phyloP scores from a whole-genome alignment of 345 rosid genomes.

The Arabidopsis thaliana region DNA sequence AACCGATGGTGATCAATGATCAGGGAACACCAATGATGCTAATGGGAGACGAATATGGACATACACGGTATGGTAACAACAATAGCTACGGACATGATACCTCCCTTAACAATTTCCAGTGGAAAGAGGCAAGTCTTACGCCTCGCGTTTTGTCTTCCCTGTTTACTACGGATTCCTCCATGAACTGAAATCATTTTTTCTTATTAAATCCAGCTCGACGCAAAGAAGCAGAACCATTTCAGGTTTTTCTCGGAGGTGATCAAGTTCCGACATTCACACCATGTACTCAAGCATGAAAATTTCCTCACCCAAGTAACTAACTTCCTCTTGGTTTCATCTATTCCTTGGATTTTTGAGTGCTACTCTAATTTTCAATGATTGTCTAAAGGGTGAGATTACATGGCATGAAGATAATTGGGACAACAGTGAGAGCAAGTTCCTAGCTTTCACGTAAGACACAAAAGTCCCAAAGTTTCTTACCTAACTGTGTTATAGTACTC shows the following conservation, averaged over 20 bases:
- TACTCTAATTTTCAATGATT: conserved; percentile 21
- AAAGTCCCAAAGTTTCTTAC: conserved; percentile 1
- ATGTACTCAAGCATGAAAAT: conserved; percentile 58
- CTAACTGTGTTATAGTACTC: background rate
- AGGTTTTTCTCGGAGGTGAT: conserved; percentile 84
- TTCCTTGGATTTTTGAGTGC: background rate
- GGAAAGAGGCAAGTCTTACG: conserved; percentile 61
- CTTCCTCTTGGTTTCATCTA: conserved; percentile 13
- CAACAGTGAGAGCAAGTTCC: conserved; percentile 85
- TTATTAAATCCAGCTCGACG: conserved; percentile 55
- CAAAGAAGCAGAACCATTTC: conserved; percentile 60
- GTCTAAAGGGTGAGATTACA: conserved; percentile 74
- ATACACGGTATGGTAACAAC: conserved; percentile 90
- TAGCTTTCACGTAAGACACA: conserved; percentile 82
- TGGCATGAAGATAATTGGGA: conserved; percentile 98
- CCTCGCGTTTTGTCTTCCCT: background rate
- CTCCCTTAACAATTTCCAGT: conserved; percentile 81
- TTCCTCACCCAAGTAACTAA: conserved; percentile 67
- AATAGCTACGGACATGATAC: conserved; percentile 94
- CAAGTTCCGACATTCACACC: conserved; percentile 61
- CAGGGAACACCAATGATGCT: conserved; percentile 97
- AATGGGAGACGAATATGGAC: conserved; percentile 97
- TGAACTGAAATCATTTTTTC: background rate
- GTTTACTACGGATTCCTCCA: background rate
- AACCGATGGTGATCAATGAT: conserved; percentile 18